These are phyloP conservation scores for Diaporthe sp. DNA, from an alignment of 2,329 filamentous ascomycete species.

Conservation along the genomic window DNA sequence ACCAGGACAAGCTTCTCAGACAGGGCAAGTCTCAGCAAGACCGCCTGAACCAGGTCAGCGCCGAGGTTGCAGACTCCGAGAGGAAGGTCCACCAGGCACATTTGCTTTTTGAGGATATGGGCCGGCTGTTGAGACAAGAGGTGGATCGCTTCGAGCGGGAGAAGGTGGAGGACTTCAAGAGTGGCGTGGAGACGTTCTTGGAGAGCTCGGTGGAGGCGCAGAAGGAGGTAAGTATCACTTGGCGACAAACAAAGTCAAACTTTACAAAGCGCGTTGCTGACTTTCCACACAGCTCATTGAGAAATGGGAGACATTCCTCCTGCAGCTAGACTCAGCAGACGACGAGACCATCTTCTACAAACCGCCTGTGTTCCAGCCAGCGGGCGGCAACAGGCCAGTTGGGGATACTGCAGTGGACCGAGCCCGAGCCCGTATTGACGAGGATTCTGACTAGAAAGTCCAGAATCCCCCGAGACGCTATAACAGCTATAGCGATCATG, in stretches of 20 bases:
- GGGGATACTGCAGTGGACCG: constrained; percentile 71
- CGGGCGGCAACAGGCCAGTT: constrained; percentile 54
- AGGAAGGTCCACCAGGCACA: constrained; percentile 90
- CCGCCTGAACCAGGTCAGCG: constrained; percentile 88
- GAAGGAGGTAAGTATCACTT: constrained; percentile 80
- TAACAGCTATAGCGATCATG: constrained; percentile 41
- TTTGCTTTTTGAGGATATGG: constrained; percentile 97
- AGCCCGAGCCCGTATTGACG: constrained; percentile 67
- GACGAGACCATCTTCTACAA: constrained; percentile 78
- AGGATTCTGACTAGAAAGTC: constrained; percentile 65
- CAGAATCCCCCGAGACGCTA: constrained; percentile 31
- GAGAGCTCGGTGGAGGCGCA: constrained; percentile 98
- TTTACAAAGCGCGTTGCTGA: constrained; percentile 39
- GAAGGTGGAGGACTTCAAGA: constrained; percentile 99
- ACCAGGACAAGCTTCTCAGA: constrained; percentile 93
- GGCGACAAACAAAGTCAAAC: neutral
- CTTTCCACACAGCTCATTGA: constrained; percentile 69
- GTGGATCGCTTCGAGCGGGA: constrained; percentile 94
- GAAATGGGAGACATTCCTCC: constrained; percentile 97
- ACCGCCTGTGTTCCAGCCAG: constrained; percentile 66
- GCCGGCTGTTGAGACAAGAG: constrained; percentile 88
- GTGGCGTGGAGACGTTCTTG: constrained; percentile 95
- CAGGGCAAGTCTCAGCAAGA: constrained; percentile 98
- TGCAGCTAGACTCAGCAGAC: constrained; percentile 95
- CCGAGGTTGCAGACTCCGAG: constrained; percentile 95